Percentiles rank a stretch among this genome's conserved stretches.
Evolutionary conservation across 1,284 basidiomycete species (phyloP).

Genomic region (Fomitopsis palustris): DNA sequence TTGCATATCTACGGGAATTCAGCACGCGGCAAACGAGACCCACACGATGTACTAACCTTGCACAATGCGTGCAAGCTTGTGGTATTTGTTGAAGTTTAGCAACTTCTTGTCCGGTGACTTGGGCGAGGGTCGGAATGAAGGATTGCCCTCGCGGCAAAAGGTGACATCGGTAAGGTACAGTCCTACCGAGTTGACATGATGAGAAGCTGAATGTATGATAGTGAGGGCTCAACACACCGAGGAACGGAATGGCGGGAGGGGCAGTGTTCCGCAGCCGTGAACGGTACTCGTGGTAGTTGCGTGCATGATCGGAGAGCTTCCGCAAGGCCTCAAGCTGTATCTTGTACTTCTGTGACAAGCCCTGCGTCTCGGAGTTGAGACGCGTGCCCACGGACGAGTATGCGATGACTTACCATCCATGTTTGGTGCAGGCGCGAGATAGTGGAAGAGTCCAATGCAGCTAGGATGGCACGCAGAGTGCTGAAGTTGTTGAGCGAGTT

Average conservation of each 20-base stretch:
- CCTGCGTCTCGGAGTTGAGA: conserved; percentile 42
- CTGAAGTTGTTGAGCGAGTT: conserved; percentile 86
- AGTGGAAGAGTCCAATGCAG: conserved; percentile 92
- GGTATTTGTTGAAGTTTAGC: conserved; percentile 95
- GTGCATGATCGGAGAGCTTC: conserved; percentile 82
- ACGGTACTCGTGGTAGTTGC: conserved; percentile 94
- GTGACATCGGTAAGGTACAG: conserved; percentile 91
- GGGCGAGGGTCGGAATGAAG: conserved; percentile 80
- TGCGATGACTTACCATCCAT: conserved; percentile 69
- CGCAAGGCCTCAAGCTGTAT: conserved; percentile 78
- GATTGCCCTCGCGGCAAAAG: conserved; percentile 94
- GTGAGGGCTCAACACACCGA: conserved; percentile 52
- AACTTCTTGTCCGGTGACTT: conserved; percentile 74
- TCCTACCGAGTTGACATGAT: conserved; percentile 39
- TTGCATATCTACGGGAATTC: conserved; percentile 70
- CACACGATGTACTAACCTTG: conserved; percentile 49
- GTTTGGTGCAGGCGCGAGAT: conserved; percentile 89
- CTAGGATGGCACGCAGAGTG: conserved; percentile 89
- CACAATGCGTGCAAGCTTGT: conserved; percentile 86
- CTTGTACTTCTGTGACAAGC: conserved; percentile 83
- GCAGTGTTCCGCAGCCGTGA: conserved; percentile 76
- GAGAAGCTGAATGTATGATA: neutral
- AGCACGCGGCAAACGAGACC: neutral
- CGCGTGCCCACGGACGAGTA: neutral
- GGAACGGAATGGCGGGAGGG: conserved; percentile 89